Base-by-base conservation (phyloP, 2,329 filamentous ascomycete genomes). In the Talaromyces sp. region DNA sequence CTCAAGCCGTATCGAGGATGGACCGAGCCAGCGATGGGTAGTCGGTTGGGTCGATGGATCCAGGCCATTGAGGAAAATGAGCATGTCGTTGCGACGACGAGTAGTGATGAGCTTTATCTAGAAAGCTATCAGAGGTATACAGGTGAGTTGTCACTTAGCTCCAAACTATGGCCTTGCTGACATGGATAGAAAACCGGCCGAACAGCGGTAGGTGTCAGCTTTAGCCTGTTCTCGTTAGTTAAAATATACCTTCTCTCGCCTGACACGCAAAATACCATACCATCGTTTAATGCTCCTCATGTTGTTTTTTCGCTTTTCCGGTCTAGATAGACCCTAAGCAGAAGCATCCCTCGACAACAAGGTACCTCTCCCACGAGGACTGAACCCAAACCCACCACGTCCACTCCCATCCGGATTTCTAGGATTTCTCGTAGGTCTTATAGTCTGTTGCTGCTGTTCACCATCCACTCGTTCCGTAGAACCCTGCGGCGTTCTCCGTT, bases 361-460 rank as follows among this genome's bases (percentile, higher is more conserved):
- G 27, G 59, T 38, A 7, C 62, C 70, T 68, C 70, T 83, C n/a
- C 90, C 89, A 72, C 91, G 84, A 68, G 82, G 82, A 56, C 84
- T 85, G 73, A 95, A 93, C 40, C 90, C 91, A 77, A 93, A 93
- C 0, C 92, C 92, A 64, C 89, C 91, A 72, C 90, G 85, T 65
- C 91, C 91, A 74, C 84, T 91, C 56, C 85, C 85, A 74, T 96
- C 91, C 10, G 93, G 93, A 10, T 92, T 92, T 72, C 86, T 86
- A 1, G 93, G 93, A 72, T 86, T 83, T 68, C 93, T 87, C 67
- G 93, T 85, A 17, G 91, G 86, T 68, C 74, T 67, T 29, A 72
- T 65, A 59, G 67, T 65, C 25, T 70, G 53, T 13, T 71, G 72
- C 25, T 53, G 49, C 27, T 71, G 72, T 19, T 77, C 76, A 11